Evolutionary conservation across 2,329 filamentous ascomycete species (phyloP).

Genomic region (Beauveria caledonica): DNA sequence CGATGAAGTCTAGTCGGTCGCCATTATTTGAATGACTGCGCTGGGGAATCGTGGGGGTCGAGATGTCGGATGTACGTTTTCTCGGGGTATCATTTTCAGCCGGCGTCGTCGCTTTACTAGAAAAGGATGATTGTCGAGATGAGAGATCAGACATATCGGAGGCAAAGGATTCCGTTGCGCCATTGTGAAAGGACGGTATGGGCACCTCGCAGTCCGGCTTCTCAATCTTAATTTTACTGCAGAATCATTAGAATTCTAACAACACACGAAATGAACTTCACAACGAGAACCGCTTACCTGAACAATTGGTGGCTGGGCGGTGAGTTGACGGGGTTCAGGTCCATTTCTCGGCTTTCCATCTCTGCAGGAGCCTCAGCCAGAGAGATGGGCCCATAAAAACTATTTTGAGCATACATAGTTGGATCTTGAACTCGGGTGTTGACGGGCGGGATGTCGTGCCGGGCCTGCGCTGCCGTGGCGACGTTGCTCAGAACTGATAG

Average conservation of each 20-base stretch:
- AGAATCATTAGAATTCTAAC: neutral
- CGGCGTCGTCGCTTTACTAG: constrained; percentile 58
- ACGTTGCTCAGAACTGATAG: neutral
- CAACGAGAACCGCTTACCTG: neutral
- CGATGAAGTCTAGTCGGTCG: constrained; percentile 41
- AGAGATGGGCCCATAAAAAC: neutral
- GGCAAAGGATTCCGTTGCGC: constrained; percentile 33
- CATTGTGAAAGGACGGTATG: constrained; percentile 11
- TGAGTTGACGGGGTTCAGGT: neutral
- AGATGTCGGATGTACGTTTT: constrained; percentile 17
- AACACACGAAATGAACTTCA: neutral
- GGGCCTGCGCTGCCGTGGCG: neutral
- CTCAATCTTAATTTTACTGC: constrained; percentile 3
- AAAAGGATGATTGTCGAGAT: constrained; percentile 44
- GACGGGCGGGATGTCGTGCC: neutral
- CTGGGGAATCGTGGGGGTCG: neutral
- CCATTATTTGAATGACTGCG: constrained; percentile 21
- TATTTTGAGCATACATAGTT: neutral
- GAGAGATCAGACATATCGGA: constrained; percentile 51
- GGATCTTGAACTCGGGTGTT: neutral
- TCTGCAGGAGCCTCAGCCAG: neutral
- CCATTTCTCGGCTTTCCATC: neutral
- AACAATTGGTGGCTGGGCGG: neutral
- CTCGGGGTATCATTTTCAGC: constrained; percentile 32
- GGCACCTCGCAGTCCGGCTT: neutral